phyloP scores from a whole-genome alignment of 2,329 filamentous ascomycete genomes.

The Alternaria ventricosa region DNA sequence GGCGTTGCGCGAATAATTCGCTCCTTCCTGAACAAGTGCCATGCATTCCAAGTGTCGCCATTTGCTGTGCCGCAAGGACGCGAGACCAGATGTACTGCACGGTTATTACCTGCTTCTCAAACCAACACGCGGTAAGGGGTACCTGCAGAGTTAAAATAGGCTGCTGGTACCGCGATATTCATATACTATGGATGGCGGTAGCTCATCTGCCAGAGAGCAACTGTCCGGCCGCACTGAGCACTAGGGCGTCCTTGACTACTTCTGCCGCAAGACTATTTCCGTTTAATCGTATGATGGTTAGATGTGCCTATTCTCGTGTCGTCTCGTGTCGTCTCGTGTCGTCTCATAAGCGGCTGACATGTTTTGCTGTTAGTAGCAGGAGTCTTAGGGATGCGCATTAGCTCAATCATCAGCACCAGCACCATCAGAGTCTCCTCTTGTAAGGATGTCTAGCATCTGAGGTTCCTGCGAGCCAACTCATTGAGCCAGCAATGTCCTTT shows the following conservation, averaged over 20 bases:
- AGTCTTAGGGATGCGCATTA: neutral
- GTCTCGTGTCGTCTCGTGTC: neutral
- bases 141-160: neutral
- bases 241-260: neutral
- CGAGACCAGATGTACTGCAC: neutral
- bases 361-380: neutral
- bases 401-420: neutral
- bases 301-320: neutral
- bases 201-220: neutral
- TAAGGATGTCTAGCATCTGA: neutral
- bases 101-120: neutral
- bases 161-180: neutral
- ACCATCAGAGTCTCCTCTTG: neutral
- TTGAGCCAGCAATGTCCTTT: neutral
- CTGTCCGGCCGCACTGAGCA: neutral
- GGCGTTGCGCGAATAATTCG: neutral
- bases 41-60: neutral
- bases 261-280: neutral
- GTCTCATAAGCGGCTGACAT: neutral
- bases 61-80: neutral
- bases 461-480: neutral
- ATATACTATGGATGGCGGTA: neutral
- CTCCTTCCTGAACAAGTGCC: neutral
- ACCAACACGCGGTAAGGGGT: neutral
- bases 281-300: neutral